These are phyloP conservation scores for Epithemia pelagica DNA, from an alignment of 108 stramenopile genomes.

Conservation along the genomic window DNA sequence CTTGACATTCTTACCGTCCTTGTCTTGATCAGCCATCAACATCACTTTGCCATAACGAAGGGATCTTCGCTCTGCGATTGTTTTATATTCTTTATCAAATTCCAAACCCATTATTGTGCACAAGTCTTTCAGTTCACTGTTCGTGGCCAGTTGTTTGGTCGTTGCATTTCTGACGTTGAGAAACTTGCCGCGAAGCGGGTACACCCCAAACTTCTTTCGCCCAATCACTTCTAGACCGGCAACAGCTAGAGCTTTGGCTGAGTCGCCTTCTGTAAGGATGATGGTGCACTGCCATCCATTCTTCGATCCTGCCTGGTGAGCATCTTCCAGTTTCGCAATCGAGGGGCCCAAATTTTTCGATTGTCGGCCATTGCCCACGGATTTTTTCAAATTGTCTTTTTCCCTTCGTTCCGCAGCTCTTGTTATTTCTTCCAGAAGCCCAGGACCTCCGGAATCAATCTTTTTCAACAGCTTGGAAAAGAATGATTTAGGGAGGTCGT, in stretches of 20 bases:
- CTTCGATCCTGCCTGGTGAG: conserved; percentile 78
- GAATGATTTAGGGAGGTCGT: conserved; percentile 35
- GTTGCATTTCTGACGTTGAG: conserved; percentile 95
- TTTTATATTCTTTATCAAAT: conserved; percentile 74
- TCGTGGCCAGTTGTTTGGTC: conserved; percentile 77
- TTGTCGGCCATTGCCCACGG: conserved; percentile 50
- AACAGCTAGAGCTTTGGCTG: conserved; percentile 96
- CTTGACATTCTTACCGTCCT: conserved; percentile 12
- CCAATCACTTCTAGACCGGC: conserved; percentile 95
- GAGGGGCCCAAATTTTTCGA: conserved; percentile 50
- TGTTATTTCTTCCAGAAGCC: conserved; percentile 66
- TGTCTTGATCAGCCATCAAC: conserved; percentile 94
- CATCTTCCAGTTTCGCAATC: conserved; percentile 93
- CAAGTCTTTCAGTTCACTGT: conserved; percentile 89
- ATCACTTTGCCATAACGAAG: conserved; percentile 89
- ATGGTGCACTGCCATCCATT: conserved; percentile 71
- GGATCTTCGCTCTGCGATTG: conserved; percentile 43
- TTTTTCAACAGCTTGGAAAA: conserved; percentile 39
- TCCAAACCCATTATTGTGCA: conserved; percentile 81
- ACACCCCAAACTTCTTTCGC: conserved; percentile 91
- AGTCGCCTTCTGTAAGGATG: conserved; percentile 98
- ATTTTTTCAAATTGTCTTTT: conserved; percentile 57
- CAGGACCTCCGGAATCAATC: conserved; percentile 52
- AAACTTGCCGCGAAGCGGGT: conserved; percentile 97
- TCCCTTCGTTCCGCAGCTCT: conserved; percentile 46